Conservation (phyloP, 768 basidiomycete species). For the Leucocoprinus birnbaumii region DNA sequence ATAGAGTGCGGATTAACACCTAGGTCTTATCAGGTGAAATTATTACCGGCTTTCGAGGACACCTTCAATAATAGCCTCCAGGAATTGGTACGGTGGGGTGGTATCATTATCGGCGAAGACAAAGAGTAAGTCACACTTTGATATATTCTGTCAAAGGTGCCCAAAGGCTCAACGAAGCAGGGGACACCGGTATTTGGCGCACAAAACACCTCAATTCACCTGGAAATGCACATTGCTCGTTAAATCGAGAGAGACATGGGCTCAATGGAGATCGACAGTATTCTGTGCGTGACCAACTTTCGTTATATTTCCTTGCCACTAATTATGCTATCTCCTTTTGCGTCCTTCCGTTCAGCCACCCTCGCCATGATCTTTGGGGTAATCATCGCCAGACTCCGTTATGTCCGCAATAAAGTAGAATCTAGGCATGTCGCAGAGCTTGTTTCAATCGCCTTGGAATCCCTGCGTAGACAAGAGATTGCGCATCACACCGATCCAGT, state of each 20-base stretch:
- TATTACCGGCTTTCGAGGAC: conserved; percentile 61
- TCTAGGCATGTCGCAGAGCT: conserved; percentile 65
- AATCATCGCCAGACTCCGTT: conserved; percentile 34
- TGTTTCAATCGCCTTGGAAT: conserved; percentile 77
- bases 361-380: conserved; percentile 25
- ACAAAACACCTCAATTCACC: conserved; percentile 64
- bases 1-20: conserved; percentile 4
- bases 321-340: conserved; percentile 13
- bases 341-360: conserved; percentile 25
- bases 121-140: conserved; percentile 53
- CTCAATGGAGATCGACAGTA: conserved; percentile 61
- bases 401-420: conserved; percentile 54
- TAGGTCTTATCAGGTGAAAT: conserved; percentile 40
- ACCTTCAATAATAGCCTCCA: conserved; percentile 79
- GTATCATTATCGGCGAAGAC: conserved; percentile 65
- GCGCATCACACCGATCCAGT: conserved; percentile 82
- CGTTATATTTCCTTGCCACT: conserved; percentile 15
- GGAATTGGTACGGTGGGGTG: conserved; percentile 72
- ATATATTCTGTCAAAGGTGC: conserved; percentile 14
- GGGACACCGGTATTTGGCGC: conserved; percentile 72
- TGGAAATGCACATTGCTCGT: conserved; percentile 67
- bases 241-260: conserved; percentile 64
- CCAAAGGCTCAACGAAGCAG: conserved; percentile 31
- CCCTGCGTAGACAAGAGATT: conserved; percentile 79
- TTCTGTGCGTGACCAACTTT: conserved; percentile 43